Percentiles rank a stretch among this genome's conserved stretches.
Conservation (phyloP, 805 yeast genomes). For the Kluyveromyces lactis region DNA sequence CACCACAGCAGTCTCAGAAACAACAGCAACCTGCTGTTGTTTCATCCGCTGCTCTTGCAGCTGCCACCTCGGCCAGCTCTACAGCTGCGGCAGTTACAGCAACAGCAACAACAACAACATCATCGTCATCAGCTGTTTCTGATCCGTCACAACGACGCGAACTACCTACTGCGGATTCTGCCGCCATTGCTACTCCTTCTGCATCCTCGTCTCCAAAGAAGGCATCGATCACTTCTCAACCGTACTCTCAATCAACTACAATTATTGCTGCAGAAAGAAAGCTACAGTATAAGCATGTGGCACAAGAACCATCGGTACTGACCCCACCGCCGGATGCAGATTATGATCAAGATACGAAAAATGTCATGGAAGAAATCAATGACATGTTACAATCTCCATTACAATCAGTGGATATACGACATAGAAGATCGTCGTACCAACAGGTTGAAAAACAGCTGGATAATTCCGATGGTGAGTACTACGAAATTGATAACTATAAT, state of each 20-base stretch:
- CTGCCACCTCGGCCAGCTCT: too few relatives aligned
- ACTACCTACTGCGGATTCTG: too few relatives aligned
- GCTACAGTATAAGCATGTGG: neutral
- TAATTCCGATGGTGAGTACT: neutral
- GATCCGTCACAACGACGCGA: too few relatives aligned
- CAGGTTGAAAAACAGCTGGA: constrained; percentile 1
- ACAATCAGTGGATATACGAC: constrained; percentile 1
- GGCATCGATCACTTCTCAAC: constrained; percentile 15
- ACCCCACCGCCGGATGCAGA: constrained; percentile 10
- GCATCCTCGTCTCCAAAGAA: constrained; percentile 4
- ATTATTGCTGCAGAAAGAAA: constrained; percentile 13
- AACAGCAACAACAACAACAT: too few relatives aligned
- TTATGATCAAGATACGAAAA: constrained; percentile 3
- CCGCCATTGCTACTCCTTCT: too few relatives aligned
- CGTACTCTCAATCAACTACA: constrained; percentile 19
- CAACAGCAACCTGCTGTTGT: too few relatives aligned
- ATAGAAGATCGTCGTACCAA: constrained; percentile 1
- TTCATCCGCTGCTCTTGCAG: neutral
- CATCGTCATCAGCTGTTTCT: too few relatives aligned
- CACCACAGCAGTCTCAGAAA: too few relatives aligned
- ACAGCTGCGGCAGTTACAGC: too few relatives aligned
- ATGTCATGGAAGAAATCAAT: constrained; percentile 1
- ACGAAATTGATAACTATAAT: constrained; percentile 7
- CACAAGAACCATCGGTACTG: neutral
- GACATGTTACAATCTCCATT: constrained; percentile 1